phyloP scores from a whole-genome alignment of 768 basidiomycete genomes.

The Pilatotrama ljubarskyi region DNA sequence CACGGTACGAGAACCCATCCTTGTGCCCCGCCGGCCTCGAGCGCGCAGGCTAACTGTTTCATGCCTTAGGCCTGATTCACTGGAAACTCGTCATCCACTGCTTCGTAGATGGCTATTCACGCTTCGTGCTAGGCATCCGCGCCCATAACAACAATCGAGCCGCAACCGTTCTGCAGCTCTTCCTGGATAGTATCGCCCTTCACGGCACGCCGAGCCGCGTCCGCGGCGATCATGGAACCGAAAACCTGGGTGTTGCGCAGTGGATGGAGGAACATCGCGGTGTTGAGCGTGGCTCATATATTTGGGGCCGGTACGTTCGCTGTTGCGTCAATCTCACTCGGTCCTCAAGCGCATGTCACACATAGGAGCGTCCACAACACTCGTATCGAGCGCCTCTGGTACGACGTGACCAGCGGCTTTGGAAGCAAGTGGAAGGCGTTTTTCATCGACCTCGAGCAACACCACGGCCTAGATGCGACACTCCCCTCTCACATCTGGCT shows the following conservation, averaged over 20 bases:
- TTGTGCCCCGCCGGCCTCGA: no score
- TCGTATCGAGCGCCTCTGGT: conserved; percentile 33
- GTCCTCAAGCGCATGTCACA: no score
- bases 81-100: conserved; percentile 42
- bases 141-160: conserved; percentile 43
- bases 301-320: conserved; percentile 28
- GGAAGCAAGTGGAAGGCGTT: conserved; percentile 29
- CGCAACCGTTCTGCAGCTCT: conserved; percentile 40
- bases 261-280: conserved; percentile 39
- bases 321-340: no score
- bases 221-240: conserved; percentile 42
- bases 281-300: conserved; percentile 31
- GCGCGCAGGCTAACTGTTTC: conserved; percentile 27
- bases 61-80: conserved; percentile 36
- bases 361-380: conserved; percentile 32
- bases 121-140: conserved; percentile 3
- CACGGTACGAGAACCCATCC: no score
- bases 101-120: conserved; percentile 44
- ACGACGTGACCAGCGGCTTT: conserved; percentile 32
- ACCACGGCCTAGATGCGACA: conserved; percentile 25
- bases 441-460: conserved; percentile 28
- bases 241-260: conserved; percentile 36
- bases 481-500: conserved; percentile 30
- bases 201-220: conserved; percentile 34
- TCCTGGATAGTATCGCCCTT: conserved; percentile 23